These are phyloP conservation scores for Lachnum nothofagi DNA, from an alignment of 2,329 filamentous ascomycete genomes.

Conservation along the genomic window DNA sequence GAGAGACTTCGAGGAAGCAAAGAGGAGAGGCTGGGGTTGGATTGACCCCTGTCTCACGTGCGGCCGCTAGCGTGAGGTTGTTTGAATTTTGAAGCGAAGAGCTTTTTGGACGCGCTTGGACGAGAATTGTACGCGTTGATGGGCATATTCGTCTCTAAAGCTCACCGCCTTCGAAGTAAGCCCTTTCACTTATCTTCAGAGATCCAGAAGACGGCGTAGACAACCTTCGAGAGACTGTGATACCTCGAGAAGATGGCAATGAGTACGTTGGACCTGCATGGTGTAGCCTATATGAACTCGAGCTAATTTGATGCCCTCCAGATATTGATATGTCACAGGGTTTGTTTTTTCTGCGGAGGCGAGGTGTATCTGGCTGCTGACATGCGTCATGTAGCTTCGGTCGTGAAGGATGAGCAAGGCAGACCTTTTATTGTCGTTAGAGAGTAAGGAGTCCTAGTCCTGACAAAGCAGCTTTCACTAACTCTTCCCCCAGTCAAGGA, in stretches of 20 bases:
- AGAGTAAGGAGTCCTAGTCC: constrained; percentile 63
- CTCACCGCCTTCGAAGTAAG: constrained; percentile 7
- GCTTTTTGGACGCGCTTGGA: constrained; percentile 22
- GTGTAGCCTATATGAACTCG: constrained; percentile 24
- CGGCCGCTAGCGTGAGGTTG: neutral
- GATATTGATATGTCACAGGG: constrained; percentile 81
- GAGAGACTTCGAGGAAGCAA: too few relatives aligned
- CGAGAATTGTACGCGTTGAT: constrained; percentile 18
- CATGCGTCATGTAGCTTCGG: constrained; percentile 44
- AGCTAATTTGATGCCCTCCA: constrained; percentile 36
- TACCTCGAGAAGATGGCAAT: constrained; percentile 48
- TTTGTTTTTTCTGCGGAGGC: constrained; percentile 41
- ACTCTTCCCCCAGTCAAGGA: constrained; percentile 63
- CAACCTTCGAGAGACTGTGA: constrained; percentile 16
- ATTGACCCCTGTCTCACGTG: too few relatives aligned
- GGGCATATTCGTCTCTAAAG: constrained; percentile 9
- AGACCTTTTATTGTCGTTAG: constrained; percentile 96
- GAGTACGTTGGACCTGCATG: constrained; percentile 42
- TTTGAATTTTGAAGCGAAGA: constrained; percentile 14
- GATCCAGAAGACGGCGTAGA: constrained; percentile 3
- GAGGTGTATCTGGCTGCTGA: constrained; percentile 19
- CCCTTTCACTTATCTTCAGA: constrained; percentile 1
- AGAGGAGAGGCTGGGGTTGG: too few relatives aligned
- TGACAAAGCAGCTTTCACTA: constrained; percentile 21
- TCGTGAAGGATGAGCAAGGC: constrained; percentile 96